phyloP scores from a whole-genome alignment of 2,329 filamentous ascomycete species.

The Phaeophleospora eucalypticola region DNA sequence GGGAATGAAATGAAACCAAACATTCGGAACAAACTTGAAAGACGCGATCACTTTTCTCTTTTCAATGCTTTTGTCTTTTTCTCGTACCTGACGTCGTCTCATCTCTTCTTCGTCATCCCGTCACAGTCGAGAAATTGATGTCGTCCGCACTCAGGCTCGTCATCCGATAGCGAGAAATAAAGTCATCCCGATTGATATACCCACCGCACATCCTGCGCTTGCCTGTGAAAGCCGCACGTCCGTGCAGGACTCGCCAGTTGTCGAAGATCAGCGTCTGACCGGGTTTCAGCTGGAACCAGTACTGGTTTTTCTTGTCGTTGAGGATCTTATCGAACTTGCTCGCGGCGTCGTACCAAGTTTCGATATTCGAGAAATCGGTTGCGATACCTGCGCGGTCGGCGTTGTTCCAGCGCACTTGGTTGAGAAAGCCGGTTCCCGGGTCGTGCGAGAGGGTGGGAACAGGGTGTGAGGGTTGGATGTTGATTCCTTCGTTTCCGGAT shows the following conservation, averaged over 20 bases:
- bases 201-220: constrained; percentile 84
- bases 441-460: constrained; percentile 70
- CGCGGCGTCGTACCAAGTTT: constrained; percentile 75
- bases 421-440: constrained; percentile 40
- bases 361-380: constrained; percentile 42
- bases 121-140: constrained; percentile 30
- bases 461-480: constrained; percentile 65
- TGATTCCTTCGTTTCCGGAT: constrained; percentile 79
- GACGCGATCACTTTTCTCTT: not conserved
- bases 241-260: constrained; percentile 93
- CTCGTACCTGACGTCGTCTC: not conserved
- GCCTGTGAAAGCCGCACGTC: constrained; percentile 76
- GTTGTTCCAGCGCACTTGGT: constrained; percentile 87
- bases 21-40: not conserved
- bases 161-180: constrained; percentile 68
- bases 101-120: constrained; percentile 18
- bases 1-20: not conserved
- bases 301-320: constrained; percentile 61
- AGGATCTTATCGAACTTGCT: constrained; percentile 67
- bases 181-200: constrained; percentile 81
- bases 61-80: not conserved
- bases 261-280: constrained; percentile 83
- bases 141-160: constrained; percentile 54
- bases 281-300: constrained; percentile 75
- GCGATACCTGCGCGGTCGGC: constrained; percentile 74